Base-by-base conservation (phyloP, 78 protist genomes). In the Capsaspora owczarzaki region DNA sequence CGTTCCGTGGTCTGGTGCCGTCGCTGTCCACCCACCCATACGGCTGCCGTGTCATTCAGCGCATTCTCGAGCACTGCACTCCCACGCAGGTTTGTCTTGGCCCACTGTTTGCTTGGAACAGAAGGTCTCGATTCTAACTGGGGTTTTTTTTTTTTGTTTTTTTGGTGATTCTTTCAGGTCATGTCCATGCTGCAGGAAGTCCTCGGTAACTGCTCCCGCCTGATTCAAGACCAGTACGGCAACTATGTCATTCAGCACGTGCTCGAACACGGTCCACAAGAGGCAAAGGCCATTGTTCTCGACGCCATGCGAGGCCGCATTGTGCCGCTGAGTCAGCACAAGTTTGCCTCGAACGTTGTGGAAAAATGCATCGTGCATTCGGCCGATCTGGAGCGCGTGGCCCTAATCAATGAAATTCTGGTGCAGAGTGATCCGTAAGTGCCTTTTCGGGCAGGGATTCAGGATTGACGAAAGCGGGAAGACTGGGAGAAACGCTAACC, bases 31-130 rank as follows among this genome's bases (percentile, higher is more conserved):
- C 85, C 42, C 99, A 97, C 72, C 91, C 97, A 33, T 97, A 97
- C 81, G 99, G 99, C 56, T 97, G 99, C 87, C 89, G 99, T n/a
- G 99, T 97, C 41, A 93, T 97, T 61, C 99, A 97, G 84, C 89
- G 99, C 75, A 88, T 97, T 37, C 79, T 97, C 42, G 97, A 95
- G 81, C 91, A 95, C 84, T 86, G 97, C 76, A 37, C 31, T 29
- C 87, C 76, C 35, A n/a, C n/a, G n/a, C n/a, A n/a, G n/a, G n/a
- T n/a, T n/a, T n/a, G n/a, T n/a, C n/a, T n/a, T n/a, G n/a, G n/a
- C n/a, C n/a, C n/a, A n/a, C n/a, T n/a, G n/a, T n/a, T n/a, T n/a
- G n/a, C n/a, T n/a, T n/a, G 51, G 51, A 79, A 4, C 94, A 90
- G 80, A 74, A 47, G 87, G 47, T 25, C n/a, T n/a, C n/a, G n/a